Percentiles rank a stretch among this genome's conserved stretches.
phyloP scores from a whole-genome alignment of 1,284 basidiomycete genomes.

The Ceratobasidium sp. region DNA sequence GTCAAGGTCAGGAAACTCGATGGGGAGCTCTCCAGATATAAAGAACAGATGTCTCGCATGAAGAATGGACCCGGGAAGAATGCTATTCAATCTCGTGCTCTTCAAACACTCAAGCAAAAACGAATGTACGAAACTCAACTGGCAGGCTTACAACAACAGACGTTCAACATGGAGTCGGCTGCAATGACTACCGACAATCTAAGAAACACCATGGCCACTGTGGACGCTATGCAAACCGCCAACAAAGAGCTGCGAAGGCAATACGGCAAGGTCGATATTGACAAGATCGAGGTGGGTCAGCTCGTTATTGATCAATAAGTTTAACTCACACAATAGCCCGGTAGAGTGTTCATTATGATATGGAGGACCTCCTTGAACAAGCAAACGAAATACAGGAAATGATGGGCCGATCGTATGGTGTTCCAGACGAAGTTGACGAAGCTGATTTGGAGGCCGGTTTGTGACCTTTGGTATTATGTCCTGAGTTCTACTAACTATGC shows the following conservation, averaged over 20 bases:
- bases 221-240: constrained; percentile 97
- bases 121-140: constrained; percentile 96
- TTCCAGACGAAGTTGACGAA: constrained; percentile 98
- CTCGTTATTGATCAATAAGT: constrained; percentile 5
- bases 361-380: constrained; percentile 98
- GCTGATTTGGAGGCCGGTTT: constrained; percentile 95
- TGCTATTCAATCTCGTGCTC: constrained; percentile 95
- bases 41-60: constrained; percentile 96
- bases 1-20: constrained; percentile 98
- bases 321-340: constrained; percentile 28
- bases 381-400: constrained; percentile 98
- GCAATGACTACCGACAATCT: constrained; percentile 97
- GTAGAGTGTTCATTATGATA: constrained; percentile 94
- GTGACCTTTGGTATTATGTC: constrained; percentile 53
- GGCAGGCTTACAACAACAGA: constrained; percentile 92
- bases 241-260: constrained; percentile 98
- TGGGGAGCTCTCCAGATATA: constrained; percentile 91
- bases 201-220: constrained; percentile 99
- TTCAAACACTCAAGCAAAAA: constrained; percentile 95
- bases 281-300: constrained; percentile 92
- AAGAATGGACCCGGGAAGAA: constrained; percentile 95
- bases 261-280: constrained; percentile 97
- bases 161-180: constrained; percentile 99
- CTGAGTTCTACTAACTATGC: constrained; percentile 34
- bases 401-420: constrained; percentile 92